phyloP scores from a whole-genome alignment of 2,329 filamentous ascomycete genomes.

The Xylariaceae sp. region DNA sequence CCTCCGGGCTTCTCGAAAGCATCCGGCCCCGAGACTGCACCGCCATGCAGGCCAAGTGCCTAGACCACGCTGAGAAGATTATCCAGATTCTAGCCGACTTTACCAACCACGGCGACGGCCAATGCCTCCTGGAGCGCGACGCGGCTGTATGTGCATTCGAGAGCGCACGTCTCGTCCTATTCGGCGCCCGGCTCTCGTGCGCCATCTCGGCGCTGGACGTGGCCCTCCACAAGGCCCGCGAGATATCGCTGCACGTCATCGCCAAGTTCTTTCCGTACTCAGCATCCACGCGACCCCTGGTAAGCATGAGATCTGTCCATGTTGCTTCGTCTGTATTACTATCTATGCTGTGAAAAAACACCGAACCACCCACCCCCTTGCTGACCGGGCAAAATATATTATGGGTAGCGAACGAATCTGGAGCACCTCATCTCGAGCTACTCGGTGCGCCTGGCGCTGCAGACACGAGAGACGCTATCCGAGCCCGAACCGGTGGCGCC shows the following conservation, averaged over 20 bases:
- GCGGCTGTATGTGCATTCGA: slow-evolving; percentile 52
- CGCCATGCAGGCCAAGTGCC: slow-evolving; percentile 42
- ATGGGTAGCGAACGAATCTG: slow-evolving; percentile 34
- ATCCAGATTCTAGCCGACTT: slow-evolving; percentile 44
- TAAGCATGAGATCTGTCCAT: too few relatives aligned
- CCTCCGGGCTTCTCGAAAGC: slow-evolving; percentile 34
- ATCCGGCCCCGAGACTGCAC: slow-evolving; percentile 39
- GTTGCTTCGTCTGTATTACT: too few relatives aligned
- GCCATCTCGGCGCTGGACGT: slow-evolving; percentile 31
- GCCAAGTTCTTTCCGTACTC: slow-evolving; percentile 37
- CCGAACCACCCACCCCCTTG: neutral
- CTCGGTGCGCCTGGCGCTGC: slow-evolving; percentile 34
- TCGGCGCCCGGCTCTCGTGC: slow-evolving; percentile 33
- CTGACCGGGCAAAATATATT: neutral
- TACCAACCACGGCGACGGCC: slow-evolving; percentile 27
- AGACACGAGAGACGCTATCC: slow-evolving; percentile 28
- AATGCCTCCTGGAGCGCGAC: slow-evolving; percentile 46
- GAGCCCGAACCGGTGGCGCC: slow-evolving; percentile 31
- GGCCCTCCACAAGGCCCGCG: slow-evolving; percentile 34
- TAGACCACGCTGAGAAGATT: slow-evolving; percentile 48
- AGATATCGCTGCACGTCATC: slow-evolving; percentile 38
- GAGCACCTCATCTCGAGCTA: slow-evolving; percentile 39
- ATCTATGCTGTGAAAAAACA: too few relatives aligned
- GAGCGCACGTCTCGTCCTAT: slow-evolving; percentile 46
- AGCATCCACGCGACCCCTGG: slow-evolving; percentile 38